Evolutionary conservation across 106 monocot genomes (phyloP).

Genomic region (Phalaenopsis aphrodite): DNA sequence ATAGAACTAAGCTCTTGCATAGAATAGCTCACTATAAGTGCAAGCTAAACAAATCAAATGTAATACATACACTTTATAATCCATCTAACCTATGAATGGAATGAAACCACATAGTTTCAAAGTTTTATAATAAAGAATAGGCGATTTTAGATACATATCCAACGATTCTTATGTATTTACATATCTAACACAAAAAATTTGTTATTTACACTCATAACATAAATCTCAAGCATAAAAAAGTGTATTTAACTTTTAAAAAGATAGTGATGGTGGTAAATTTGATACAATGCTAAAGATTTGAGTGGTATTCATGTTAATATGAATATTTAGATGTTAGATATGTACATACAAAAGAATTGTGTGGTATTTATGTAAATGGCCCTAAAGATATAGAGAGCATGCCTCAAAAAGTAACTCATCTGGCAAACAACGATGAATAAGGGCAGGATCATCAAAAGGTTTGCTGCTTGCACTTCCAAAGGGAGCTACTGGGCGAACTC

Average conservation of each 20-base stretch:
- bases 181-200: too few species aligned
- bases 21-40: background rate
- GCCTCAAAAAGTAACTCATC: slow-evolving; percentile 95
- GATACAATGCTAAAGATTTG: too few species aligned
- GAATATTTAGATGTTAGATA: too few species aligned
- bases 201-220: too few species aligned
- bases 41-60: background rate
- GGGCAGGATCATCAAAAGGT: slow-evolving; percentile 67
- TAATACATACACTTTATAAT: background rate
- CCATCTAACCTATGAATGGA: background rate
- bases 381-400: background rate
- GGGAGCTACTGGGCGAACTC: slow-evolving; percentile 74
- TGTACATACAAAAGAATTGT: too few species aligned
- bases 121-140: background rate
- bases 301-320: too few species aligned
- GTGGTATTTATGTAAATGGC: too few species aligned
- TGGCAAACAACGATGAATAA: slow-evolving; percentile 80
- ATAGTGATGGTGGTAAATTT: too few species aligned
- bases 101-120: background rate
- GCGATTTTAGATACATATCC: too few species aligned
- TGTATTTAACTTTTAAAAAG: too few species aligned
- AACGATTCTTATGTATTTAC: too few species aligned
- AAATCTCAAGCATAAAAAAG: too few species aligned
- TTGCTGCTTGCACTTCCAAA: slow-evolving; percentile 74
- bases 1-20: background rate